phyloP scores from a whole-genome alignment of 495 filamentous ascomycete genomes.

The Hypomontagnella submonticulosa region DNA sequence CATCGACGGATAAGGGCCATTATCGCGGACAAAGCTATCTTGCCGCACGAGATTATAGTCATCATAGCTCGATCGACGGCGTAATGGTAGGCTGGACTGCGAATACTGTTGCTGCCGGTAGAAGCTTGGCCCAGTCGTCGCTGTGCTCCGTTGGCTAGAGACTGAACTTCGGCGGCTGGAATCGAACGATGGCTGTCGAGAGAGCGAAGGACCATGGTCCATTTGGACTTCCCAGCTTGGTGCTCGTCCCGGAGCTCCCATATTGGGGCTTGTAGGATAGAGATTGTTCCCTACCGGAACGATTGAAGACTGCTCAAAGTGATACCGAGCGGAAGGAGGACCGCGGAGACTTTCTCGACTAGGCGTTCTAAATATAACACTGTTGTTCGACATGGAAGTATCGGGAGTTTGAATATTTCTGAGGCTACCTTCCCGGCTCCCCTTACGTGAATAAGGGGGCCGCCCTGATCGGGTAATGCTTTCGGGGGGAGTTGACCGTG shows the following conservation, averaged over 20 bases:
- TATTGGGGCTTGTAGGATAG: conserved; percentile 41
- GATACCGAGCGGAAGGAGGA: conserved; percentile 37
- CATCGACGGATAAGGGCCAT: conserved; percentile 47
- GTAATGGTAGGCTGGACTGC: conserved; percentile 44
- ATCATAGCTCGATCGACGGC: conserved; percentile 57
- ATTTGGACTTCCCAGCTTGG: conserved; percentile 49
- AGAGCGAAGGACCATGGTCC: conserved; percentile 45
- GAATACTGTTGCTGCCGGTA: conserved; percentile 41
- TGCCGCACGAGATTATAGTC: conserved; percentile 45
- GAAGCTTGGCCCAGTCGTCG: conserved; percentile 26
- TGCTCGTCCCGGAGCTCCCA: conserved; percentile 19
- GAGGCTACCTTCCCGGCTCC: conserved; percentile 48
- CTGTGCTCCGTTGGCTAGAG: conserved; percentile 41
- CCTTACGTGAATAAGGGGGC: conserved; percentile 37
- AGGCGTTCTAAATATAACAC: conserved; percentile 36
- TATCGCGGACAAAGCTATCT: conserved; percentile 34
- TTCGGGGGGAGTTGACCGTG: conserved; percentile 51
- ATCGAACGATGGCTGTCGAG: conserved; percentile 43
- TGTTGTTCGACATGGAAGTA: conserved; percentile 16
- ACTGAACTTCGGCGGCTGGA: conserved; percentile 46
- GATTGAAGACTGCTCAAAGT: conserved; percentile 26
- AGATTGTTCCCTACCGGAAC: conserved; percentile 42
- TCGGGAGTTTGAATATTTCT: conserved; percentile 38
- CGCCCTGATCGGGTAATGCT: conserved; percentile 22
- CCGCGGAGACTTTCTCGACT: conserved; percentile 51